Conservation (phyloP, 2,329 filamentous ascomycete genomes). For the Hypoxylon sp. region DNA sequence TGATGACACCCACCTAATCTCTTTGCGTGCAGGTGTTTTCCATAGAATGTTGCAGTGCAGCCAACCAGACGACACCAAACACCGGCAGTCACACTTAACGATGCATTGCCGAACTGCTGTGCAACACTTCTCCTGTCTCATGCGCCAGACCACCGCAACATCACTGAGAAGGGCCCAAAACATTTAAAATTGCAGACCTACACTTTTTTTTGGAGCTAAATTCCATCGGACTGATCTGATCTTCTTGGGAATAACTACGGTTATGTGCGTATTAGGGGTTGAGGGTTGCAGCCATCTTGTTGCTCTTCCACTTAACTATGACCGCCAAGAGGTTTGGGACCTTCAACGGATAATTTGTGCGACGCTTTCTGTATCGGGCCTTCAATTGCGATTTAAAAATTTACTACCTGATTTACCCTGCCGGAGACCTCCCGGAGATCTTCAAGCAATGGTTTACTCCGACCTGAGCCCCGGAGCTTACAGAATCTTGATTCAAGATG, state of each 20-base stretch:
- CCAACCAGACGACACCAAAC: constrained; percentile 5
- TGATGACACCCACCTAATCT: constrained; percentile 6
- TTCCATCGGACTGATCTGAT: background rate
- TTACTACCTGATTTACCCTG: background rate
- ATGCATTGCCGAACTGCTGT: constrained; percentile 12
- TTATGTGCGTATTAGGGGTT: background rate
- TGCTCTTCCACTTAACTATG: background rate
- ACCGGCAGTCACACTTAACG: constrained; percentile 6
- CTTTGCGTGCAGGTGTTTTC: background rate
- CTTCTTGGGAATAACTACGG: background rate
- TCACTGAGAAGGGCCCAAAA: constrained; percentile 2
- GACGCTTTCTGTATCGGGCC: background rate
- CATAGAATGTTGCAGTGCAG: constrained; percentile 5
- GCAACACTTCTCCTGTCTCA: constrained; percentile 17
- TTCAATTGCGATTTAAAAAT: background rate
- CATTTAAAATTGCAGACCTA: constrained; percentile 8
- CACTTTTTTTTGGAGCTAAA: background rate
- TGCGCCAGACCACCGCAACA: constrained; percentile 6
- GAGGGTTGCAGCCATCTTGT: background rate
- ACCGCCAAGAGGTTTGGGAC: background rate
- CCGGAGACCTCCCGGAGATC: background rate
- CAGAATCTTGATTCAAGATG: background rate
- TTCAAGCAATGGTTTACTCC: background rate
- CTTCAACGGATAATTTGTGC: background rate
- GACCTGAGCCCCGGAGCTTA: background rate